phyloP scores from a whole-genome alignment of 306 rosid genomes.

The Rubus idaeus region DNA sequence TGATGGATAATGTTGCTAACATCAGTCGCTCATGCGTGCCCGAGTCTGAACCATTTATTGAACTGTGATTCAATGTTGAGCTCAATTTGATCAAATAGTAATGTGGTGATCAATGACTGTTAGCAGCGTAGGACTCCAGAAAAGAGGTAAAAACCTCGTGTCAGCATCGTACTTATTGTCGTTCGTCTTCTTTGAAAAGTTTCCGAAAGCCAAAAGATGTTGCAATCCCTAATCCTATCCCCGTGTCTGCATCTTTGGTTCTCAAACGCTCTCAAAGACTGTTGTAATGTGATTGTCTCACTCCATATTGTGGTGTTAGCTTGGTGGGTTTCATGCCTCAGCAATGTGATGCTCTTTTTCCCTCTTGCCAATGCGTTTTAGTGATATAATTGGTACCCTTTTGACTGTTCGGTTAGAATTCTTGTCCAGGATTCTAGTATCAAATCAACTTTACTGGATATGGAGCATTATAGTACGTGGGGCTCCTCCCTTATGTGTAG shows the following conservation, averaged over 20 bases:
- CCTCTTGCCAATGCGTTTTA: not conserved
- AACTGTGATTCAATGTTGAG: too few species aligned
- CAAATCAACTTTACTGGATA: not conserved
- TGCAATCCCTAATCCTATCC: not conserved
- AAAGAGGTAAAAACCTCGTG: not conserved
- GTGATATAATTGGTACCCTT: not conserved
- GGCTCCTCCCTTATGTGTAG: not conserved
- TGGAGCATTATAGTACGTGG: not conserved
- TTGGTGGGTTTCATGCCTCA: not conserved
- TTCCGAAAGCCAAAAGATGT: not conserved
- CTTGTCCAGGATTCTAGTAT: slow-evolving; percentile 3
- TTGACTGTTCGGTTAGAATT: not conserved
- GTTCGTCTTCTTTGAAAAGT: not conserved
- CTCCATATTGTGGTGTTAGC: not conserved
- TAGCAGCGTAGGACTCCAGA: too few species aligned
- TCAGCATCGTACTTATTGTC: too few species aligned
- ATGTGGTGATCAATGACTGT: not conserved
- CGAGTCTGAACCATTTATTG: not conserved
- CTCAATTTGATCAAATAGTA: not conserved
- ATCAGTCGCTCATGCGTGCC: not conserved
- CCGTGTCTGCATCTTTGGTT: not conserved
- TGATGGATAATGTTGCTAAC: not conserved
- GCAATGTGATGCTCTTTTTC: not conserved
- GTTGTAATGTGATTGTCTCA: not conserved
- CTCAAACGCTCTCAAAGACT: not conserved